Evolutionary conservation across 257 asterid species (phyloP), one percentile per base, ranked within the genome.

Genomic region (Solanum dulcamara): DNA sequence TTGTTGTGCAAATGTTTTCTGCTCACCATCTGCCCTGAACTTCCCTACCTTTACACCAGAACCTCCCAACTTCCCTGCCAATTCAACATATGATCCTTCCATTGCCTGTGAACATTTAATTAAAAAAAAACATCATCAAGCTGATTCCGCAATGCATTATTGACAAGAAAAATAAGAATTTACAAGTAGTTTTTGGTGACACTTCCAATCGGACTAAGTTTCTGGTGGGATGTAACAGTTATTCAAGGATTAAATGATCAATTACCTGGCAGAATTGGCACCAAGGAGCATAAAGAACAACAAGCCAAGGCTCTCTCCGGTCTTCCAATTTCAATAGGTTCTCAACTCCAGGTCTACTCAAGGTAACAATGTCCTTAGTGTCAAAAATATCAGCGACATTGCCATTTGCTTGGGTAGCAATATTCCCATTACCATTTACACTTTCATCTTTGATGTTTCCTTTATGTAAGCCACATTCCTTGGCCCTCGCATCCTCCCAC

Each of bases 401-500:
- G 26, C 91, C 97, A 42, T 92, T 91, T 0, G 87, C 86, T 4
- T 89, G 90, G 72, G 83, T 87, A 6, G 67, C 86, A 24, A 5
- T 74, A 24, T 74, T 74, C 33, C 37, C 59, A 14, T 42, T 24
- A 2, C 91, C 93, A 81, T 90, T 88, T 5, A 64, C 93, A 28
- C 75, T 86, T 35, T 81, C 94, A 35, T 92, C 96, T 87, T 93
- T 94, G 14, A 94, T 86, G 59, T 95, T 95, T 64, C 98, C 98
- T 87, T 92, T 95, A 90, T 95, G 98, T 14, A 95, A 90, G 4
- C 98, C 98, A 14, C 98, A 95, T 88, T 95, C 98, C 88, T 95
- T 95, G 4, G 98, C 98, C 91, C 89, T 92, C 37, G 98, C 97
- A 84, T 94, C 98, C 84, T 95, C 98, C 98, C 98, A 95, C 98